Base-by-base conservation (phyloP, 352 stramenopile species). In the Hyaloperonospora brassicae region DNA sequence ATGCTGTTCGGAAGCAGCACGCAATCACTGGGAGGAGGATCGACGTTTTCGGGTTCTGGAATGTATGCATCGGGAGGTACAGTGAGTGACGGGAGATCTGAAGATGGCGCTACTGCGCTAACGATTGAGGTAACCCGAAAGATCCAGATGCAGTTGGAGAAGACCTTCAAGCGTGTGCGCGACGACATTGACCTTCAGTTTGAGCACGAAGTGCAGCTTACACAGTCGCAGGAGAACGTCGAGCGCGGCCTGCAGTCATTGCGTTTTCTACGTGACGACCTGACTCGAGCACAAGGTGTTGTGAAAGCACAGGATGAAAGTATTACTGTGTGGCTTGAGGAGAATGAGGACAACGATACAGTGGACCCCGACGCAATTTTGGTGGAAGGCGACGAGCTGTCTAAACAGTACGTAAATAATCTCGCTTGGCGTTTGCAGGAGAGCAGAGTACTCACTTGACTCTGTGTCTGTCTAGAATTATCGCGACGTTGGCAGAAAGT, bases 101-200 rank as follows among this genome's bases (percentile, higher is more conserved):
- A 89, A 57, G 78, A 89, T 42, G 70, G 70, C 7, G 55, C 55
- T n/a, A 55, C 71, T 6, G 61, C 62, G 11, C 31, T 91, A 22
- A 93, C 88, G 52, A 50, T 72, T 12, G 79, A 93, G 47, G 68
- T 87, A 21, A 93, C 84, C 13, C 70, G 76, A 3, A 90, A 93
- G 50, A 71, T 90, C 24, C 84, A 90, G 61, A 70, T 83, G 62
- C 70, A 87, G 41, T 68, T 93, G 44, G 80, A 93, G 47, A 76
- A 74, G 24, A 69, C 70, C 13, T 90, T 89, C 50, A 89, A 87
- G 56, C 72, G 80, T n/a, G 81, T 92, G 30, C 78, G 84, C 68
- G 79, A 89, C 49, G 79, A 89, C 38, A 90, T 91, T 35, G 84
- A 94, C 62, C 30, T 87, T 38, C 82, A 94, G 61, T 92, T 91